Evolutionary conservation across 1,284 basidiomycete genomes (phyloP).

Genomic region (Ceratobasidium sp.): DNA sequence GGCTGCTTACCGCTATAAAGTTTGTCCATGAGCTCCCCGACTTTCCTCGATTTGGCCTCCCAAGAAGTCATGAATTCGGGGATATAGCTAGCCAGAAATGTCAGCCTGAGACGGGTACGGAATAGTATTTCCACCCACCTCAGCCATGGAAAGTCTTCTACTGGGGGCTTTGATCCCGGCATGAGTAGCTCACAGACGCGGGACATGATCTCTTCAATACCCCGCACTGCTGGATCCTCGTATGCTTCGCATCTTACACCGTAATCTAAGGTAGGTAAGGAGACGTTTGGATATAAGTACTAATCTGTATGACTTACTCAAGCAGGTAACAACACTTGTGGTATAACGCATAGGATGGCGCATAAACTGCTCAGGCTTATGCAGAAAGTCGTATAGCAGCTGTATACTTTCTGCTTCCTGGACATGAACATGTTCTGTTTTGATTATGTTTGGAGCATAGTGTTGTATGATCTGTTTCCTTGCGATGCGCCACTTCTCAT

Average conservation of each 20-base stretch:
- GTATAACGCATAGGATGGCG: constrained; percentile 32
- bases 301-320: not conserved
- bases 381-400: constrained; percentile 33
- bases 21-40: constrained; percentile 14
- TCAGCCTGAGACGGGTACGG: too few relatives aligned
- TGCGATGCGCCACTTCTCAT: constrained; percentile 19
- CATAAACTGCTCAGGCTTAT: constrained; percentile 26
- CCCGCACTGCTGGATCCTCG: constrained; percentile 13
- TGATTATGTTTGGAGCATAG: constrained; percentile 6
- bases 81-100: not conserved
- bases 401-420: constrained; percentile 36
- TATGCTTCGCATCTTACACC: constrained; percentile 27
- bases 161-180: constrained; percentile 14
- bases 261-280: not conserved
- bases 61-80: constrained; percentile 12
- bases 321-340: constrained; percentile 30
- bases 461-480: constrained; percentile 31
- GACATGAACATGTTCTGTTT: not conserved
- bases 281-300: not conserved
- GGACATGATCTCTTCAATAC: constrained; percentile 7
- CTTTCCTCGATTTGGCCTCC: not conserved
- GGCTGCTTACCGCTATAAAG: constrained; percentile 6
- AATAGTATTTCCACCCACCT: not conserved
- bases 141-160: constrained; percentile 25
- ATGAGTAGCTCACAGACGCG: not conserved